phyloP scores from a whole-genome alignment of 129 eudicot species.

The Flaveria bidentis region DNA sequence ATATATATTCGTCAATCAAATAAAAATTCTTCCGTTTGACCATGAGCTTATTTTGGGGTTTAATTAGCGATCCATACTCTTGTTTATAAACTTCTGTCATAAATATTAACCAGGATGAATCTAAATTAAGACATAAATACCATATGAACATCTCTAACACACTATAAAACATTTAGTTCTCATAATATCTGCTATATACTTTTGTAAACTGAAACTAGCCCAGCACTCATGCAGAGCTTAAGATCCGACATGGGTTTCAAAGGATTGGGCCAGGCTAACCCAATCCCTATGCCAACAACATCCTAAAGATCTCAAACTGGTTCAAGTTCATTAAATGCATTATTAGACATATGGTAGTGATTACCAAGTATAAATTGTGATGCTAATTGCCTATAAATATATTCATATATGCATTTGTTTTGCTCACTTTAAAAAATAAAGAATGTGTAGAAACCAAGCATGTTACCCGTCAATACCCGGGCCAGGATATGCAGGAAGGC shows the following conservation, averaged over 20 bases:
- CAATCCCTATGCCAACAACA: background rate
- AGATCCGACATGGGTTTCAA: background rate
- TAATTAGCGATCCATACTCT: too few relatives aligned
- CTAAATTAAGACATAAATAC: too few relatives aligned
- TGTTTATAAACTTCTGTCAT: too few relatives aligned
- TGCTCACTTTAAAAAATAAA: background rate
- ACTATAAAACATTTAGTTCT: too few relatives aligned
- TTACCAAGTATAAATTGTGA: background rate
- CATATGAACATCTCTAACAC: too few relatives aligned
- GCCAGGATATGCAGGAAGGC: slow-evolving; percentile 96
- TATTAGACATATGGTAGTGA: background rate
- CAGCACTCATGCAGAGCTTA: background rate
- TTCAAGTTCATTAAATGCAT: background rate
- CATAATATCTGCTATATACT: background rate
- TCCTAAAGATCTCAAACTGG: background rate
- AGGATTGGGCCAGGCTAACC: background rate
- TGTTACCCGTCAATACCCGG: slow-evolving; percentile 52
- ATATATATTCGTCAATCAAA: background rate
- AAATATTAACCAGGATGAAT: too few relatives aligned
- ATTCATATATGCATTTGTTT: background rate
- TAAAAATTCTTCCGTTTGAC: too few relatives aligned
- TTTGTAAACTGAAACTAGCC: background rate
- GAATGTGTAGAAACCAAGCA: background rate
- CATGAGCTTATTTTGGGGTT: too few relatives aligned
- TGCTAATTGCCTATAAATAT: background rate